A percentile compares a stretch with the other conserved stretches of the same genome.
Evolutionary conservation across 2,329 filamentous ascomycete genomes (phyloP).

Genomic region (Neobulgaria alba): DNA sequence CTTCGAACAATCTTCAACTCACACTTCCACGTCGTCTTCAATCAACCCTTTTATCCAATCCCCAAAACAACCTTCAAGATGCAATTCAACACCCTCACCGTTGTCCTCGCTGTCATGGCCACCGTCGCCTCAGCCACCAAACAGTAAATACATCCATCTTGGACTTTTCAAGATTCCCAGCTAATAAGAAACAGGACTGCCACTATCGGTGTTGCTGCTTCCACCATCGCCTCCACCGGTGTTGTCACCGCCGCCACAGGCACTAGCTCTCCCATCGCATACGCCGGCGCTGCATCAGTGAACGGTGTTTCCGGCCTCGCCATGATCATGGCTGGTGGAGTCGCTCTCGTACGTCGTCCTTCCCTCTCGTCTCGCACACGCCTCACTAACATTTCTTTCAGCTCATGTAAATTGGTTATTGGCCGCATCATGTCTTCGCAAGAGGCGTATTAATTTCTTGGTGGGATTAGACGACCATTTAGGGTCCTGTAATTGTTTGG

Average conservation of each 20-base stretch:
- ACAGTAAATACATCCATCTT: slow-evolving; percentile 9
- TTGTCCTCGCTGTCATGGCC: slow-evolving; percentile 25
- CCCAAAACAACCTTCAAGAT: slow-evolving; percentile 28
- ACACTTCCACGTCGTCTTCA: slow-evolving; percentile 11
- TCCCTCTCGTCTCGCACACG: no score
- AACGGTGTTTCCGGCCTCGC: slow-evolving; percentile 25
- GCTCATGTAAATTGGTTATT: slow-evolving; percentile 28
- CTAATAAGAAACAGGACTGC: slow-evolving; percentile 18
- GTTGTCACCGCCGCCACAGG: slow-evolving; percentile 13
- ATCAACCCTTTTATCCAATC: slow-evolving; percentile 9
- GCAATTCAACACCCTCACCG: slow-evolving; percentile 27
- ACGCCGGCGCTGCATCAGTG: slow-evolving; percentile 23
- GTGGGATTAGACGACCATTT: no score
- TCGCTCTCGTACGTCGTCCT: slow-evolving; percentile 28
- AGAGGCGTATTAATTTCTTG: no score
- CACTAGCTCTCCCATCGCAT: slow-evolving; percentile 24
- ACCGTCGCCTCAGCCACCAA: slow-evolving; percentile 19
- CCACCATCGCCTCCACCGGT: slow-evolving; percentile 16
- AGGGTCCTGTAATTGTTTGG: no score
- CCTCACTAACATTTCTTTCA: slow-evolving; percentile 17
- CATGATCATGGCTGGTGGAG: slow-evolving; percentile 27
- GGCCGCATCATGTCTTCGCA: no score
- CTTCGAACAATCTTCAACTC: neutral
- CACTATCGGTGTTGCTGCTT: slow-evolving; percentile 14
- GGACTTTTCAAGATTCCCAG: neutral